Conservation (phyloP, 768 basidiomycete genomes). For the Hebeloma cylindrosporum region DNA sequence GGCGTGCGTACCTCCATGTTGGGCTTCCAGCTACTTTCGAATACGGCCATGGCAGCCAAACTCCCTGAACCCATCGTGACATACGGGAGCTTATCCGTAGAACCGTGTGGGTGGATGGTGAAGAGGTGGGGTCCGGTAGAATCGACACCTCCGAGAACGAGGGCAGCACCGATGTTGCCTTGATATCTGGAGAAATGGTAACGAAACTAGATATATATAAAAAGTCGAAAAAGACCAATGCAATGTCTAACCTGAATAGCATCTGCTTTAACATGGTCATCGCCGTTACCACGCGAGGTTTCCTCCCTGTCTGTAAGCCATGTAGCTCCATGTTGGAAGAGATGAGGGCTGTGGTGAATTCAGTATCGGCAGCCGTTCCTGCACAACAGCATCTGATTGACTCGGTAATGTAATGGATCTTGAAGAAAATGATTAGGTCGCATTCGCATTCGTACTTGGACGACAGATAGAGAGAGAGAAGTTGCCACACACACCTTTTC, state of each 20-base stretch:
- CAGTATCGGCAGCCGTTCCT: conserved; percentile 98
- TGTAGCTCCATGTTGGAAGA: conserved; percentile 96
- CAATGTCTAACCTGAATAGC: conserved; percentile 80
- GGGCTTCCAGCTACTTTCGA: conserved; percentile 83
- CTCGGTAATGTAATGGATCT: conserved; percentile 98
- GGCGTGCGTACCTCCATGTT: conserved; percentile 67
- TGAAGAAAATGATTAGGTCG: not conserved
- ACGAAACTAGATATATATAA: not conserved
- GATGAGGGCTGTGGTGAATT: conserved; percentile 92
- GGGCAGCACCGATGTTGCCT: conserved; percentile 91
- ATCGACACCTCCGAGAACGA: conserved; percentile 97
- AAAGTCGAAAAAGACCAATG: not conserved
- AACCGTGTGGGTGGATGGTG: conserved; percentile 95
- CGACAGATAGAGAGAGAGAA: too few species aligned
- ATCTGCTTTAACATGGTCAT: conserved; percentile 99
- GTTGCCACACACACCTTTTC: conserved; percentile 91
- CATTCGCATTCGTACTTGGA: not conserved
- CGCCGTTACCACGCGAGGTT: conserved; percentile 92
- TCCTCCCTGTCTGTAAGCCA: conserved; percentile 83
- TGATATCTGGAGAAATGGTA: conserved; percentile 61
- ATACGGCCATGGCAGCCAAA: conserved; percentile 97
- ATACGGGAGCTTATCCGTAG: conserved; percentile 97
- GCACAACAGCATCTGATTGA: conserved; percentile 97
- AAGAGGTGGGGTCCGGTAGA: conserved; percentile 91
- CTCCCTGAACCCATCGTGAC: conserved; percentile 99